phyloP scores from a whole-genome alignment of 2,329 filamentous ascomycete genomes.

The Cordyceps pruinosa region DNA sequence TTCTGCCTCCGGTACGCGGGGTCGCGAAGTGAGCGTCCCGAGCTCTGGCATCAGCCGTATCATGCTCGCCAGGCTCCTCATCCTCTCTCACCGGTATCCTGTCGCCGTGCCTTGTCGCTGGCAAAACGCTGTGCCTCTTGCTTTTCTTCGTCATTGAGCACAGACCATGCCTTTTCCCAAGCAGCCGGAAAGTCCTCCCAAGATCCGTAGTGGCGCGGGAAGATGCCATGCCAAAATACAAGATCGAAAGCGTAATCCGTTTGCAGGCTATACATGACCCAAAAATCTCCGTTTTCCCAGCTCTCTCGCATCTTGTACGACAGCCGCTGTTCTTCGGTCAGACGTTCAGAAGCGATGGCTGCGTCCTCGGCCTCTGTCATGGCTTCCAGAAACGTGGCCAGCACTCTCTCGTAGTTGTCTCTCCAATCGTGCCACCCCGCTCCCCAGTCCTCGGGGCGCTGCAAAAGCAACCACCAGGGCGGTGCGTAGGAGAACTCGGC shows the following conservation, averaged over 20 bases:
- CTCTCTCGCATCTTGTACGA: not conserved
- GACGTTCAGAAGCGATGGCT: not conserved
- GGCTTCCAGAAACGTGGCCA: not conserved
- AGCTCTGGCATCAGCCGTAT: too few relatives aligned
- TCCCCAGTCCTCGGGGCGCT: not conserved
- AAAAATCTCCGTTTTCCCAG: not conserved
- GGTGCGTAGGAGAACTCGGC: not conserved
- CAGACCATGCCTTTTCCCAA: not conserved
- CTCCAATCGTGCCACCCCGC: not conserved
- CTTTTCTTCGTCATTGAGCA: not conserved
- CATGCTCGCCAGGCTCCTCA: not conserved
- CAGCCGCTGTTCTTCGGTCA: not conserved
- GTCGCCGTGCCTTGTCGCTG: not conserved
- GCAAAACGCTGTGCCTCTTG: not conserved
- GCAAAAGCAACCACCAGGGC: not conserved
- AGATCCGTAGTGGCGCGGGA: not conserved
- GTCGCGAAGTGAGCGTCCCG: too few relatives aligned
- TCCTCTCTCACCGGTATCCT: too few relatives aligned
- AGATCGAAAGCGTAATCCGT: not conserved
- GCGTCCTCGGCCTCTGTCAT: not conserved
- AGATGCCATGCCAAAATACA: not conserved
- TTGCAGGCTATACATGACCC: not conserved
- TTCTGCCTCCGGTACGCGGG: too few relatives aligned
- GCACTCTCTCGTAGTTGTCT: not conserved
- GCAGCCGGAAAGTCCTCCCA: not conserved